phyloP scores from a whole-genome alignment of 768 basidiomycete species.

The Astraeus odoratus region DNA sequence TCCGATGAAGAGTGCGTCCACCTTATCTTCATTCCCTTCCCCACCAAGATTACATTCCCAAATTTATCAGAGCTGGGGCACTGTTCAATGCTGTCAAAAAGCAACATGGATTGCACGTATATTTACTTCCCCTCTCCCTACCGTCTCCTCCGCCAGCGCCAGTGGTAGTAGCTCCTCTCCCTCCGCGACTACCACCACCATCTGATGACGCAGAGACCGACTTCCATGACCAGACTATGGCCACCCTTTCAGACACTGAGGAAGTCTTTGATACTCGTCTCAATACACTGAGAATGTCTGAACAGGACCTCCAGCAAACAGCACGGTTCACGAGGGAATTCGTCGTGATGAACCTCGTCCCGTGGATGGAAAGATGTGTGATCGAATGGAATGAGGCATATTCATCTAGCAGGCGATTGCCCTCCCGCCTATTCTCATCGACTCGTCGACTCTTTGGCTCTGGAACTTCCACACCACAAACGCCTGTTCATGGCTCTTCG shows the following conservation, averaged over 20 bases:
- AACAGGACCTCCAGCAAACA: constrained; percentile 68
- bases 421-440: constrained; percentile 80
- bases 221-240: background rate
- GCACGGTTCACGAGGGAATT: constrained; percentile 83
- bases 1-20: constrained; percentile 72
- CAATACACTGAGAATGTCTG: constrained; percentile 45
- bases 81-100: constrained; percentile 85
- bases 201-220: constrained; percentile 19
- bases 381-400: constrained; percentile 92
- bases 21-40: background rate
- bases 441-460: constrained; percentile 80
- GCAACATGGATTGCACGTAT: constrained; percentile 74
- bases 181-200: constrained; percentile 61
- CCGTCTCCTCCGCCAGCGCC: constrained; percentile 59
- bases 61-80: constrained; percentile 54
- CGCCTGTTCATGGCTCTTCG: constrained; percentile 31
- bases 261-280: constrained; percentile 4
- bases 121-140: constrained; percentile 56
- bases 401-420: constrained; percentile 69
- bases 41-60: constrained; percentile 6
- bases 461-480: constrained; percentile 41
- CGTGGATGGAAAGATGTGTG: constrained; percentile 96
- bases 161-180: constrained; percentile 56
- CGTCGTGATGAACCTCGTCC: constrained; percentile 80
- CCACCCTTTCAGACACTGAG: background rate